Conservation (phyloP, 768 basidiomycete genomes). For the Boletus barrowsii region DNA sequence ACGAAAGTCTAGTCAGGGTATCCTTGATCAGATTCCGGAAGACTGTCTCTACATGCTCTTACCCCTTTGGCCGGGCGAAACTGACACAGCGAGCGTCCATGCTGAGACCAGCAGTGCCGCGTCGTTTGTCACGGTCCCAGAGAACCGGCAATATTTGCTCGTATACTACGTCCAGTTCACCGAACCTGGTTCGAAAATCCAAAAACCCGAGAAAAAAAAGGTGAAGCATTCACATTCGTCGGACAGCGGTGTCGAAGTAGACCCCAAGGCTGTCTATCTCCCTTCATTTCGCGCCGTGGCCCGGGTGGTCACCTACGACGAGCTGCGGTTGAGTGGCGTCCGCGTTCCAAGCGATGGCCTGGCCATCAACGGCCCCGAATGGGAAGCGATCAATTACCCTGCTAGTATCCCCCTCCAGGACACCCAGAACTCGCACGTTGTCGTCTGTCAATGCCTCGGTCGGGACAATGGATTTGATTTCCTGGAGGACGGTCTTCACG, state of each 20-base stretch:
- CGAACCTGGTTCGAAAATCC: neutral
- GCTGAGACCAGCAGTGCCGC: slow-evolving; percentile 23
- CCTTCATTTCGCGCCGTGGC: slow-evolving; percentile 71
- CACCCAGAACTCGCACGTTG: slow-evolving; percentile 37
- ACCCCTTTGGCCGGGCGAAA: slow-evolving; percentile 80
- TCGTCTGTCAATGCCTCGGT: slow-evolving; percentile 58
- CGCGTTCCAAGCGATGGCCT: slow-evolving; percentile 71
- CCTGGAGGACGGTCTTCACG: slow-evolving; percentile 71
- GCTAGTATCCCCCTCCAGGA: slow-evolving; percentile 31
- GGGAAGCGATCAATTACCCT: slow-evolving; percentile 40
- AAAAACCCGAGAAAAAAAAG: slow-evolving; percentile 32
- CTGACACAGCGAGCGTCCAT: slow-evolving; percentile 43
- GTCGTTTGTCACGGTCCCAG: slow-evolving; percentile 40
- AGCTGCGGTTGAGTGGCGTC: slow-evolving; percentile 69
- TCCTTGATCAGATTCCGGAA: slow-evolving; percentile 60
- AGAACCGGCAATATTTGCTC: slow-evolving; percentile 67
- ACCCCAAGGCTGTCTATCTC: slow-evolving; percentile 51
- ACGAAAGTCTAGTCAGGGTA: slow-evolving; percentile 30
- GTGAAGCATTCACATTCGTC: slow-evolving; percentile 27
- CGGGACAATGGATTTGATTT: slow-evolving; percentile 74
- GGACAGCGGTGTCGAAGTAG: slow-evolving; percentile 25
- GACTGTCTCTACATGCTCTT: slow-evolving; percentile 81
- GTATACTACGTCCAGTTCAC: slow-evolving; percentile 72
- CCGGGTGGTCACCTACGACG: slow-evolving; percentile 67
- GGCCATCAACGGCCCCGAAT: slow-evolving; percentile 61